A percentile compares a stretch with the other conserved stretches of the same genome.
phyloP scores from a whole-genome alignment of 306 rosid genomes.

The Vigna trinervia region DNA sequence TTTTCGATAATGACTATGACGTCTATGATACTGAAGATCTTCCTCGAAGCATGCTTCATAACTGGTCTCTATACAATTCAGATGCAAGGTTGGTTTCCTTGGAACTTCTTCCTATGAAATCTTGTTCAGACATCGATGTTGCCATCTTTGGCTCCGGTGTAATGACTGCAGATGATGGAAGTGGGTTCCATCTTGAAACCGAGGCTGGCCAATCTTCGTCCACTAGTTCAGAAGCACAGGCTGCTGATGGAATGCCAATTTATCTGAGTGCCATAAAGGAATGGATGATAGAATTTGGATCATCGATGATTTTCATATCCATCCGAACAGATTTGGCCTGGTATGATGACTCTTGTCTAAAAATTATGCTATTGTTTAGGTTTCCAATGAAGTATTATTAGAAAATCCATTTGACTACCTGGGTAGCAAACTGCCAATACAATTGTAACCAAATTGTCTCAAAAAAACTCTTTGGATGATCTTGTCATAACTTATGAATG shows the following conservation, averaged over 20 bases:
- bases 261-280: conserved; percentile 92
- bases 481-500: conserved; percentile 8
- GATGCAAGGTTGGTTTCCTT: conserved; percentile 86
- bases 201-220: conserved; percentile 71
- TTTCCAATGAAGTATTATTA: conserved; percentile 12
- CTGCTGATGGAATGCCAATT: conserved; percentile 83
- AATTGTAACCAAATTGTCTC: conserved; percentile 17
- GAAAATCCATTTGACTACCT: conserved; percentile 15
- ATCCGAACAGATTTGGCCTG: conserved; percentile 96
- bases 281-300: conserved; percentile 96
- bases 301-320: conserved; percentile 84
- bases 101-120: conserved; percentile 98
- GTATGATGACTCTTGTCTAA: conserved; percentile 55
- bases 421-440: conserved; percentile 13
- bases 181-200: conserved; percentile 80
- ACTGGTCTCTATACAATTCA: conserved; percentile 89
- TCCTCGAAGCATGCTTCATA: conserved; percentile 84
- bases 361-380: background rate
- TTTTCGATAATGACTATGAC: conserved; percentile 66
- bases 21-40: conserved; percentile 67
- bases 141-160: conserved; percentile 89
- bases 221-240: conserved; percentile 54
- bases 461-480: background rate
- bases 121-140: conserved; percentile 93
- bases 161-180: conserved; percentile 88